Evolutionary conservation across 768 basidiomycete species (phyloP).

Genomic region (Boletus patriciae): DNA sequence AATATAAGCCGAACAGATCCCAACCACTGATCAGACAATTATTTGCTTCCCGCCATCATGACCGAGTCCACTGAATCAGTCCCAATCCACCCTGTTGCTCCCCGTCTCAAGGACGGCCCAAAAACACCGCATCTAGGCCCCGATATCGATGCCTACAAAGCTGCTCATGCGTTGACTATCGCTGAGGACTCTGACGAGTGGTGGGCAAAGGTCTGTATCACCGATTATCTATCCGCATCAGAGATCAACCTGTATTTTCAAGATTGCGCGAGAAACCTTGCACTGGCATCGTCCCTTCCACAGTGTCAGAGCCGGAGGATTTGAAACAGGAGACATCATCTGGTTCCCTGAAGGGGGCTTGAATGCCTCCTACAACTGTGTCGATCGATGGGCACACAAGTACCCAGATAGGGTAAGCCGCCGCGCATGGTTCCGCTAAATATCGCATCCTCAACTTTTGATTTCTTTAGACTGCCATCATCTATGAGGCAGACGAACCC

Average conservation of each 20-base stretch:
- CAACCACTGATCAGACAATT: neutral
- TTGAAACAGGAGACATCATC: slow-evolving; percentile 80
- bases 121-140: slow-evolving; percentile 81
- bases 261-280: slow-evolving; percentile 73
- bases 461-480: slow-evolving; percentile 75
- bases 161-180: slow-evolving; percentile 66
- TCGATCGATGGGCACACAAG: slow-evolving; percentile 93
- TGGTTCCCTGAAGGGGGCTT: slow-evolving; percentile 97
- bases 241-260: neutral
- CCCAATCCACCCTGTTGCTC: slow-evolving; percentile 70
- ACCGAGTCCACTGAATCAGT: slow-evolving; percentile 35
- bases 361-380: slow-evolving; percentile 96
- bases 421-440: neutral
- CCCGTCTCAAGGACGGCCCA: slow-evolving; percentile 60
- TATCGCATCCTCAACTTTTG: neutral
- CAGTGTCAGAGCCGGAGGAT: slow-evolving; percentile 80
- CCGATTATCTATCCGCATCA: neutral
- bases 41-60: slow-evolving; percentile 35
- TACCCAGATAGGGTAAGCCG: slow-evolving; percentile 70
- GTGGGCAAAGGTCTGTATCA: slow-evolving; percentile 74
- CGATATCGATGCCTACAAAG: slow-evolving; percentile 69
- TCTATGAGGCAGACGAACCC: slow-evolving; percentile 98
- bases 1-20: slow-evolving; percentile 17
- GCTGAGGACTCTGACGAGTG: slow-evolving; percentile 79
- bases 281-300: slow-evolving; percentile 90